Conservation (phyloP, 2,329 filamentous ascomycete species). For the Diaporthe sp. region DNA sequence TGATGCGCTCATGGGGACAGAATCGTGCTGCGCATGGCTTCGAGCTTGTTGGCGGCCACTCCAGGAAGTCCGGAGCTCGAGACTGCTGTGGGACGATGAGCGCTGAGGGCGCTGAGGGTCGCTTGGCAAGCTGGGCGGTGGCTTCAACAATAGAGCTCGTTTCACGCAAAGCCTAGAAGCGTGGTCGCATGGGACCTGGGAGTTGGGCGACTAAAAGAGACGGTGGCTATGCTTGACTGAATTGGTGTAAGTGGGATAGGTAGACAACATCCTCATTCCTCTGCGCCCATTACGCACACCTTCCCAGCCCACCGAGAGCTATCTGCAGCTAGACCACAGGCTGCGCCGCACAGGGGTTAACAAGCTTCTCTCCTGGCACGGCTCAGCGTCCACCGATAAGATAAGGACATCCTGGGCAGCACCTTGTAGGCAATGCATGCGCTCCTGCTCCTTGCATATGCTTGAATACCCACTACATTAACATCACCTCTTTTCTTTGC, state of each 20-base stretch:
- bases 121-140: constrained; percentile 18
- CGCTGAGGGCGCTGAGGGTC: background rate
- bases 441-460: constrained; percentile 6
- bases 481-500: background rate
- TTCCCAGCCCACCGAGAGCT: constrained; percentile 30
- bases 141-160: background rate
- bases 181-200: background rate
- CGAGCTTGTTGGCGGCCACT: background rate
- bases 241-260: constrained; percentile 18
- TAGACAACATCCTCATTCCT: constrained; percentile 17
- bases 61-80: constrained; percentile 26
- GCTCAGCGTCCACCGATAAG: background rate
- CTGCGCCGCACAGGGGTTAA: constrained; percentile 1
- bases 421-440: background rate
- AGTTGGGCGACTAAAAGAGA: background rate
- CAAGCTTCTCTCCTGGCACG: background rate
- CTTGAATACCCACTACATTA: background rate
- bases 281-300: constrained; percentile 21
- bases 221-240: background rate
- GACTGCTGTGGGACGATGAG: constrained; percentile 3
- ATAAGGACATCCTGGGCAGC: constrained; percentile 6
- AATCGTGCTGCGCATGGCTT: constrained; percentile 46
- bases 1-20: constrained; percentile 77
- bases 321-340: constrained; percentile 15
- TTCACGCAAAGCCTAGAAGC: background rate